Base-by-base conservation (phyloP, 1,139 yeast species). In the Zygosaccharomyces sapae region DNA sequence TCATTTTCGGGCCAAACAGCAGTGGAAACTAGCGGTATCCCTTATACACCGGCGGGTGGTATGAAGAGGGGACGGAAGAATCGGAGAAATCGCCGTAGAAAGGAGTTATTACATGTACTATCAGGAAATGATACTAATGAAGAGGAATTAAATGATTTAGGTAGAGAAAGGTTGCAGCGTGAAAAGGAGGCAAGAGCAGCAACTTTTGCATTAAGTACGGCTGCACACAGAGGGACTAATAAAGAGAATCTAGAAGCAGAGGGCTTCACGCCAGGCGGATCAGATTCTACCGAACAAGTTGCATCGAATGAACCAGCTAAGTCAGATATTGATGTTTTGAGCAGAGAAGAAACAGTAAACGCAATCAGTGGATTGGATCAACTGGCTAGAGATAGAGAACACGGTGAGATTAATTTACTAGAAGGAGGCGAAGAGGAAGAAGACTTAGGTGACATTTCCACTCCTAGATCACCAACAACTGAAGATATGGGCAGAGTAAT, bases 41-140 rank as follows among this genome's bases (percentile, higher is more conserved):
- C 83, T 41, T 85, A 79, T n/a, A 76, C 81, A 55, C 92, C 94
- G 1, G 87, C 86, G 2, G 95, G 94, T 38, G 94, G 92, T 30
- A 86, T 86, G 62, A 75, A 71, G 49, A 70, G 83, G 58, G 73
- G 68, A 69, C 61, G 70, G 56, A 62, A 72, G 56, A 67, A 71
- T 65, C 61, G 67, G 65, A 59, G 66, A 63, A 55, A 65, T 65
- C 55, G 62, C 67, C 57, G 70, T 67, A 58, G 66, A 70, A 56
- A 70, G 69, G 58, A 58, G 33, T 38, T 60, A 5, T 50, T 57
- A 33, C 49, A 58, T 19, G 49, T 51, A 12, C 52, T 47, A 49
- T 51, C 59, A 57, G 52, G 55, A 58, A 50, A 59, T 41, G 43
- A 36, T 31, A 44, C 44, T 18, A 58, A 54, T 18, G 67, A 67